Base-by-base conservation (phyloP, 2,329 filamentous ascomycete species). In the Trichoderma koningii region DNA sequence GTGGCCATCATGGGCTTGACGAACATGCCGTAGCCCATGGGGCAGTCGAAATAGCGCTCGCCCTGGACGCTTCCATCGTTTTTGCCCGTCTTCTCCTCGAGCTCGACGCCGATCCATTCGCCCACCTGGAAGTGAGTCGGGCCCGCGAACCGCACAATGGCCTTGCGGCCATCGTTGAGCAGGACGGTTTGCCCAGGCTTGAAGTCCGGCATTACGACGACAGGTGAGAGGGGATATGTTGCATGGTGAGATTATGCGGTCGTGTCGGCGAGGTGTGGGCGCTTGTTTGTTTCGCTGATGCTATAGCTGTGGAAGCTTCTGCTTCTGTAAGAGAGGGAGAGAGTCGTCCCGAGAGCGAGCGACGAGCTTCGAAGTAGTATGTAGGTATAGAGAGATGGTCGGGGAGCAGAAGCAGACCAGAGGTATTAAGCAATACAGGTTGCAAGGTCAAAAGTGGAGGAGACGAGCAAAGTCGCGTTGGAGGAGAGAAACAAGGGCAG, bases 41-140 rank as follows among this genome's bases (percentile, higher is more conserved):
- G 84, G 78, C 94, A 98, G 56, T 93, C 87, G 71, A 97, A 98
- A 75, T 98, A 98, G 21, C 92, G 83, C 74, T 92, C 86, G 67
- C 92, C 93, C 76, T 94, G 87, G 53, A 98, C 92, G 63, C 90
- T 89, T 69, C 94, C 94, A 82, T 98, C 92, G 72, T 98, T 98
- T 81, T 98, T 98, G 38, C 95, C 94, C 21, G 85, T 86, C 61
- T 88, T 82, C 53, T 92, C 89, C 60, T 92, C 87, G 64, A 98
- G 85, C 80, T 97, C 93, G 66, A 98, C 86, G 69, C 94, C 94
- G 66, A 97, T 83, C 92, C 93, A 98, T 67, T 91, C 87, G 68
- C 93, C 94, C 6, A 84, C 81, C 65, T 92, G 88, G 78, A 98
- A 97, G 71, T 85, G 81, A 44, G 94, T 92, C 63, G 84, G 81